phyloP scores from a whole-genome alignment of 306 rosid species.

The Fragaria ananassa region DNA sequence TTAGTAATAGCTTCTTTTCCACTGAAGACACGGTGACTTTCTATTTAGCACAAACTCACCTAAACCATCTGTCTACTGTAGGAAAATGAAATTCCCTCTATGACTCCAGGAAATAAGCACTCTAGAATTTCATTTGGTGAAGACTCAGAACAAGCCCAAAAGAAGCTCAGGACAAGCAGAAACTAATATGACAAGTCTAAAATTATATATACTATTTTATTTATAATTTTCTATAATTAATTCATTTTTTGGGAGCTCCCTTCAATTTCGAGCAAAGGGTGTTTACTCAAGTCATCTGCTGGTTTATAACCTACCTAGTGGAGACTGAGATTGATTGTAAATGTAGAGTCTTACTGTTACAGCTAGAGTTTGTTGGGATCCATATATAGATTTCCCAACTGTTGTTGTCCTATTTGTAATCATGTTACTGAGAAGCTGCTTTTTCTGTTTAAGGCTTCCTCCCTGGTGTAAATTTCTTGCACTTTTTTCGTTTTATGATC shows the following conservation, averaged over 20 bases:
- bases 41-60: not conserved
- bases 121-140: constrained; percentile 44
- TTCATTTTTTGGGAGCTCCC: constrained; percentile 53
- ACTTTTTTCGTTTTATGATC: not conserved
- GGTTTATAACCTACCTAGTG: constrained; percentile 36
- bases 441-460: constrained; percentile 42
- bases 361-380: constrained; percentile 40
- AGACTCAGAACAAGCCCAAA: constrained; percentile 55
- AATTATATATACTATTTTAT: constrained; percentile 22
- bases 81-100: constrained; percentile 50
- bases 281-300: constrained; percentile 39
- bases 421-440: constrained; percentile 52
- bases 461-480: constrained; percentile 42
- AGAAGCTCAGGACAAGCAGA: constrained; percentile 66
- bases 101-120: constrained; percentile 46
- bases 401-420: constrained; percentile 24
- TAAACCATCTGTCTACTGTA: constrained; percentile 35
- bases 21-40: not conserved
- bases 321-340: constrained; percentile 56
- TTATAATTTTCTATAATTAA: constrained; percentile 34
- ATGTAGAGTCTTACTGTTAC: constrained; percentile 43
- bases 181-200: constrained; percentile 43
- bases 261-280: constrained; percentile 18
- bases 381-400: constrained; percentile 42
- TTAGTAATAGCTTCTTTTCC: not conserved